Evolutionary conservation across 148 eudicot genomes (phyloP).

Genomic region (Diospyros kaki): DNA sequence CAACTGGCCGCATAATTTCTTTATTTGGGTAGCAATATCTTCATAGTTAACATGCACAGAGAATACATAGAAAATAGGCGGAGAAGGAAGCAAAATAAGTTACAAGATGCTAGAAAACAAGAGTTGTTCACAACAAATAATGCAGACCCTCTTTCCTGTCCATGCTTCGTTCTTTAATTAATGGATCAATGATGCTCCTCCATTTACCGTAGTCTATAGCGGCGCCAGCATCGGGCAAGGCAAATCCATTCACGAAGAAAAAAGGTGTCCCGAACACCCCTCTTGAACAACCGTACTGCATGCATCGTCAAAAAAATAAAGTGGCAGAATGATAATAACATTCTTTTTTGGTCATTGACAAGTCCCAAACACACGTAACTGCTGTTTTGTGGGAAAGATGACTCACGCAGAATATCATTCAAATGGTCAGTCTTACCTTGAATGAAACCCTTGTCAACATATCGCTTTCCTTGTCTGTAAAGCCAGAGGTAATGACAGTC

Average conservation of each 20-base stretch:
- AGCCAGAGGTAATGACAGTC: conserved; percentile 55
- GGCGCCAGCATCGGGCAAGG: conserved; percentile 54
- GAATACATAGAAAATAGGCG: too few species aligned
- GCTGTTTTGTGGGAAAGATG: not conserved
- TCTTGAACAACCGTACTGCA: conserved; percentile 85
- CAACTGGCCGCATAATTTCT: too few species aligned
- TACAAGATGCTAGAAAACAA: not conserved
- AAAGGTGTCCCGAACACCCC: conserved; percentile 77
- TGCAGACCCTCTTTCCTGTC: conserved; percentile 1
- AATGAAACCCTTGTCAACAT: conserved; percentile 71
- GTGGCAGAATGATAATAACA: not conserved
- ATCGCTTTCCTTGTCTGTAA: conserved; percentile 47
- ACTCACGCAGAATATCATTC: not conserved
- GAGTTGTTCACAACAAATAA: conserved; percentile 12
- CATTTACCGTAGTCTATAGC: conserved; percentile 51
- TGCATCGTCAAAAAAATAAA: not conserved
- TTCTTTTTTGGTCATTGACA: not conserved
- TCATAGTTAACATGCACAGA: too few species aligned
- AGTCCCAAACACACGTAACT: not conserved
- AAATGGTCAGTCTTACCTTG: conserved; percentile 47
- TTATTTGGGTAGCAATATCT: too few species aligned
- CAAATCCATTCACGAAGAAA: conserved; percentile 75
- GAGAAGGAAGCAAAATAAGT: too few species aligned
- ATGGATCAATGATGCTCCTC: conserved; percentile 70
- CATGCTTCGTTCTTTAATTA: conserved; percentile 17